Evolutionary conservation across 2,329 filamentous ascomycete genomes (phyloP).

Genomic region (Trichoderma sp.): DNA sequence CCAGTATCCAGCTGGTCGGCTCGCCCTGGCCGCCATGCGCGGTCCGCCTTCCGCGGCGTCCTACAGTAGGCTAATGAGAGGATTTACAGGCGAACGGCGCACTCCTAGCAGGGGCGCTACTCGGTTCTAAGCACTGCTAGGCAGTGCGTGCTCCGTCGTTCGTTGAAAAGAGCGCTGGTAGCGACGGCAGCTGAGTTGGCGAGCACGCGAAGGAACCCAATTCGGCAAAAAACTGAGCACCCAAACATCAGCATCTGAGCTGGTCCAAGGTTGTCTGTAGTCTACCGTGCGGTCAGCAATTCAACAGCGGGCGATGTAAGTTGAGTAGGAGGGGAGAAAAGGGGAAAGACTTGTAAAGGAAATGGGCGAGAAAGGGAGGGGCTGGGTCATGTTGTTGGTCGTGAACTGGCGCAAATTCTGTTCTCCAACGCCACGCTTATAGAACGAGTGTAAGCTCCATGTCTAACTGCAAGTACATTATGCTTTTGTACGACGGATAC

Average conservation of each 20-base stretch:
- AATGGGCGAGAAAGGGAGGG: neutral
- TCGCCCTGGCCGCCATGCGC: constrained; percentile 19
- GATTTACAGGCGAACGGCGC: neutral
- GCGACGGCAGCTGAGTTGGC: neutral
- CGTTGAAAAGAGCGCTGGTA: neutral
- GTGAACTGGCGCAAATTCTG: neutral
- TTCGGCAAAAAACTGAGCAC: neutral
- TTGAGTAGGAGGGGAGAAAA: neutral
- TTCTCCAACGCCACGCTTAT: neutral
- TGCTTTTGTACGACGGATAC: neutral
- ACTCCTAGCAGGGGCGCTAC: neutral
- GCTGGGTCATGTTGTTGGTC: neutral
- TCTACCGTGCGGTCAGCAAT: neutral
- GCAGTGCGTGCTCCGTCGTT: neutral
- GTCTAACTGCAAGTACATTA: neutral
- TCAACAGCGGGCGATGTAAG: neutral
- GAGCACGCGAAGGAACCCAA: neutral
- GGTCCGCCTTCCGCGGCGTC: constrained; percentile 18
- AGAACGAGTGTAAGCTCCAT: neutral
- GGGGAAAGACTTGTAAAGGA: neutral
- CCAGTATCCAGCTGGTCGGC: constrained; percentile 21
- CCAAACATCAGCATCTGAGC: neutral
- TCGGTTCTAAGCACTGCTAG: neutral
- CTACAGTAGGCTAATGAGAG: neutral
- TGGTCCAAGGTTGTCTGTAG: neutral